A percentile compares a stretch with the other conserved stretches of the same genome.
These are phyloP conservation scores for Leccinum broughii DNA, from an alignment of 768 basidiomycete species.

Conservation along the genomic window DNA sequence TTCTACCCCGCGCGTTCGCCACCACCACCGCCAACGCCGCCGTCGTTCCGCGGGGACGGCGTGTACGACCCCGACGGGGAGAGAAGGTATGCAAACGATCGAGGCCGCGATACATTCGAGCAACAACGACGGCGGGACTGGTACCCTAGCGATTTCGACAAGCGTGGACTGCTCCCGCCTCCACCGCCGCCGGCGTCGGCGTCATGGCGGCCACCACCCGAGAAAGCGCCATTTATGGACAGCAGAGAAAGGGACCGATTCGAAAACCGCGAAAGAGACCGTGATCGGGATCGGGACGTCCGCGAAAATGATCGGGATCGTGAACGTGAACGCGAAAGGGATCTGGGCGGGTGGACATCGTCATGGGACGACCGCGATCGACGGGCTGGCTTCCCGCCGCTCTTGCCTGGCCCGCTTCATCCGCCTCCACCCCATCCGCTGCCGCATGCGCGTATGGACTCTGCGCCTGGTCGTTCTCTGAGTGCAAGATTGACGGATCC, in stretches of 20 bases:
- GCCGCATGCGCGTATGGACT: slow-evolving; percentile 18
- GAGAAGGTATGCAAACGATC: slow-evolving; percentile 32
- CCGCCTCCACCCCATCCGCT: slow-evolving; percentile 3
- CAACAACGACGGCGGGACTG: slow-evolving; percentile 30
- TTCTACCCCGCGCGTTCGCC: slow-evolving; percentile 36
- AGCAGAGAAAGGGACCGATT: slow-evolving; percentile 40
- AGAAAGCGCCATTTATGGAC: slow-evolving; percentile 30
- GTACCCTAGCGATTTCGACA: slow-evolving; percentile 43
- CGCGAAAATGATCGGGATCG: slow-evolving; percentile 44
- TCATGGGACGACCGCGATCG: slow-evolving; percentile 45
- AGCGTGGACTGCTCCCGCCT: slow-evolving; percentile 24
- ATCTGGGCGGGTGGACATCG: slow-evolving; percentile 8
- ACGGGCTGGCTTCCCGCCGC: slow-evolving; percentile 26
- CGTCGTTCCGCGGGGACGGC: slow-evolving; percentile 22
- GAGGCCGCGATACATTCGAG: slow-evolving; percentile 35
- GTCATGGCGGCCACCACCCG: slow-evolving; percentile 33
- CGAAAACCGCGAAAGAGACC: slow-evolving; percentile 35
- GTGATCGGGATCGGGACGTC: slow-evolving; percentile 22
- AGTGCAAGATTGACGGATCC: slow-evolving; percentile 32
- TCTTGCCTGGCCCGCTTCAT: slow-evolving; percentile 9
- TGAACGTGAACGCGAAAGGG: slow-evolving; percentile 38
- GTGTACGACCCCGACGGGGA: slow-evolving; percentile 37
- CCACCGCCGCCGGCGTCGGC: slow-evolving; percentile 6
- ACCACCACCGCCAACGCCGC: slow-evolving; percentile 16
- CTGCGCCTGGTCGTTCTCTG: slow-evolving; percentile 22